A percentile compares a stretch with the other conserved stretches of the same genome.
phyloP scores from a whole-genome alignment of 176 grass and related monocot species.

The Saccharum spontaneum region DNA sequence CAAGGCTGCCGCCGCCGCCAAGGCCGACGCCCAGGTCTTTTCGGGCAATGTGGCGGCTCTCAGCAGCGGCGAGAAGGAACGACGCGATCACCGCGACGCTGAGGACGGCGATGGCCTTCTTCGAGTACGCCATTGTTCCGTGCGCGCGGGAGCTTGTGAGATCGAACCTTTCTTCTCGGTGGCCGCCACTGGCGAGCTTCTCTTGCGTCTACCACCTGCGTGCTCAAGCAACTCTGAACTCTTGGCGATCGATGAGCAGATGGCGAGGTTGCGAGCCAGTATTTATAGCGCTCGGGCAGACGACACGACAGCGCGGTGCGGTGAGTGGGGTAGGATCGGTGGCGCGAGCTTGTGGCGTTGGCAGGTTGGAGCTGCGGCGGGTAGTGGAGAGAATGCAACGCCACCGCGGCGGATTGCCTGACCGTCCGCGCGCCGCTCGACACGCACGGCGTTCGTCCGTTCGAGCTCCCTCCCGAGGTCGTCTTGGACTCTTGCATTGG shows the following conservation, averaged over 20 bases:
- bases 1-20: slow-evolving; percentile 14
- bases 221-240: neutral
- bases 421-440: neutral
- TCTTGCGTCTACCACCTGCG: neutral
- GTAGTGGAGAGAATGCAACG: slow-evolving; percentile 34
- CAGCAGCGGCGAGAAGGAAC: slow-evolving; percentile 13
- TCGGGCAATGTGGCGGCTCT: slow-evolving; percentile 44
- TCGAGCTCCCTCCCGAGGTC: neutral
- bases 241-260: neutral
- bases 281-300: slow-evolving; percentile 42
- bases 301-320: neutral
- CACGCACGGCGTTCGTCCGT: slow-evolving; percentile 35
- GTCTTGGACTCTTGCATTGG: neutral
- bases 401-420: slow-evolving; percentile 17
- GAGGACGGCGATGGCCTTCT: slow-evolving; percentile 27
- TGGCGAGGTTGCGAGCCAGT: neutral
- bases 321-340: slow-evolving; percentile 27
- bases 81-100: slow-evolving; percentile 16
- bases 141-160: neutral
- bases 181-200: neutral
- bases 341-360: slow-evolving; percentile 30
- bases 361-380: neutral
- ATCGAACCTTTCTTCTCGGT: neutral
- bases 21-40: slow-evolving; percentile 58
- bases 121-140: slow-evolving; percentile 44